A percentile compares a stretch with the other conserved stretches of the same genome.
phyloP scores from a whole-genome alignment of 2,329 filamentous ascomycete genomes.

The Scorias spongiosa region DNA sequence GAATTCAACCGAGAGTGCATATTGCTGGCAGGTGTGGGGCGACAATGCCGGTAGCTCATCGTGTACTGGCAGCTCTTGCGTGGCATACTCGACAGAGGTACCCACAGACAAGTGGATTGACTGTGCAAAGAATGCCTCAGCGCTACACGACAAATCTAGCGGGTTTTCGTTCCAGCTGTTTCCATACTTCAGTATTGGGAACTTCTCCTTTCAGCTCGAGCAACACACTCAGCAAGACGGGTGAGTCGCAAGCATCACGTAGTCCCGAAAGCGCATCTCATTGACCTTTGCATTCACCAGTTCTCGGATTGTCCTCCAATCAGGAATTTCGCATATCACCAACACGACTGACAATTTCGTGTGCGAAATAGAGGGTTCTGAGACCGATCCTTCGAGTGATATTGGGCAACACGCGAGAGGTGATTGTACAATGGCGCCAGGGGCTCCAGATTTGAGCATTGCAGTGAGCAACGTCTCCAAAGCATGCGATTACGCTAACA shows the following conservation, averaged over 20 bases:
- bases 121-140: slow-evolving; percentile 5
- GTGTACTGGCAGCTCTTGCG: neutral
- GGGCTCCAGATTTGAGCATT: neutral
- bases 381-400: neutral
- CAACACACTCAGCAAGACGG: slow-evolving; percentile 8
- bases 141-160: slow-evolving; percentile 1
- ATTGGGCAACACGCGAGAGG: neutral
- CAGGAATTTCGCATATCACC: neutral
- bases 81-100: slow-evolving; percentile 7
- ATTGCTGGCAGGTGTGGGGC: slow-evolving; percentile 12
- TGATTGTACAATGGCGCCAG: neutral
- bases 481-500: slow-evolving; percentile 1
- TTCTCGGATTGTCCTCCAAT: neutral
- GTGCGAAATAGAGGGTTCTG: neutral
- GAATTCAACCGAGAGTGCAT: slow-evolving; percentile 3
- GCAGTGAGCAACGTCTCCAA: neutral
- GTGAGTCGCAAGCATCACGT: neutral
- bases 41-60: slow-evolving; percentile 8
- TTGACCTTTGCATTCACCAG: neutral
- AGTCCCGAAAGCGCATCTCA: neutral
- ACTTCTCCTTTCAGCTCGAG: slow-evolving; percentile 12
- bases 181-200: slow-evolving; percentile 13
- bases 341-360: neutral
- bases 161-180: slow-evolving; percentile 13
- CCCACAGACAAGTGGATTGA: slow-evolving; percentile 12